Base-by-base conservation (phyloP, 2,329 filamentous ascomycete genomes). In the Allantophomopsis cytisporea region DNA sequence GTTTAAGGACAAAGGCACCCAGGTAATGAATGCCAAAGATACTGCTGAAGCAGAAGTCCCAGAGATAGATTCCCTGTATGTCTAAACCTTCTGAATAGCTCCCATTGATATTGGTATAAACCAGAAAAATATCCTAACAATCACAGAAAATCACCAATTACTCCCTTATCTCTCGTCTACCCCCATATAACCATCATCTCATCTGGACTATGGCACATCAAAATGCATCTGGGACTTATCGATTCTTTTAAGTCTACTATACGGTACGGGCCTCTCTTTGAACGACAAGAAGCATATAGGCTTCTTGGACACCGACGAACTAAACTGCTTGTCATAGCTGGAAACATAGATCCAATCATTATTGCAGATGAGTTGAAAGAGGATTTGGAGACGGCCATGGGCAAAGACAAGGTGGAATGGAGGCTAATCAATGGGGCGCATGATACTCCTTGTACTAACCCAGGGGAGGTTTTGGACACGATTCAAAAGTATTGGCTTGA, bases 391-490 rank as follows among this genome's bases (percentile, higher is more conserved):
- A 34, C 39, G 5, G 21, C 51, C 16, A 51, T 47, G 7, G 54
- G 57, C 36, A 60, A 63, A 1, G 30, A n/a, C 8, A 62, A 62
- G 13, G 63, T 76, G 6, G 55, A 58, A 33, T 75, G 71, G 65
- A 62, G 58, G 30, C 52, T 70, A 11, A 57, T 78, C 2, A 62
- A 65, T 0, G 72, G 71, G 2, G 67, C 64, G 2, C 75, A 80
- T 49, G 73, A 80, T 45, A 78, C 79, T 47, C 71, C 75, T 13
- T 76, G 77, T 60, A 73, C 71, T 13, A 63, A 69, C 42, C 52
- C 61, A 0, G 49, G 54, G 6, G 52, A 59, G 30, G 65, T 71
- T 10, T 47, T 74, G 41, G 50, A 55, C 32, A 61, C 60, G 41
- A 57, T 77, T 7, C 64, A 67, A 40, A 54, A 57, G 21, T 64